These are phyloP conservation scores for Herpomyces periplanetae DNA, from an alignment of 2,329 filamentous ascomycete species.

Conservation along the genomic window DNA sequence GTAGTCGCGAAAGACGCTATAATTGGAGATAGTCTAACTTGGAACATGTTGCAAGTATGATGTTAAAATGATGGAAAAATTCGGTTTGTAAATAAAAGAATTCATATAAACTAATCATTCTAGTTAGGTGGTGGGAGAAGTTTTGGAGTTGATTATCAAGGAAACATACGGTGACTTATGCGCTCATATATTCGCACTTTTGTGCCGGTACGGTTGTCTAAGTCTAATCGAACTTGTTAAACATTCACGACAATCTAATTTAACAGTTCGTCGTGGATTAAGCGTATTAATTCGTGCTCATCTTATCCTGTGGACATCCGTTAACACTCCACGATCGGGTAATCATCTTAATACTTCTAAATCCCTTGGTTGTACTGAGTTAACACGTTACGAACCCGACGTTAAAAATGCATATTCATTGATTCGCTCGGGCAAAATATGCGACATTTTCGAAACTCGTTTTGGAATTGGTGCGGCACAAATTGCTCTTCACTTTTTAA, in stretches of 20 bases:
- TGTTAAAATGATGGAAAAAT: no score
- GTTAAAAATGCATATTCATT: constrained; percentile 39
- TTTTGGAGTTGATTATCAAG: no score
- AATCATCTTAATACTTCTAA: constrained; percentile 8
- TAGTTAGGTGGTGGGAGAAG: no score
- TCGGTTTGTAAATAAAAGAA: no score
- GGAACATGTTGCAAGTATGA: no score
- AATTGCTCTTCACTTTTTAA: constrained; percentile 31
- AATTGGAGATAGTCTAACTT: no score
- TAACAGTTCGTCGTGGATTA: constrained; percentile 40
- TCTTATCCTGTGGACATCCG: constrained; percentile 29
- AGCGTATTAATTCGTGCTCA: constrained; percentile 60
- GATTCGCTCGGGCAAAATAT: constrained; percentile 37
- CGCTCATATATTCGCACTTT: constrained; percentile 42
- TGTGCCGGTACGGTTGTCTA: constrained; percentile 40
- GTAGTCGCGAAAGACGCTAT: no score
- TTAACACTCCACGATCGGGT: constrained; percentile 11
- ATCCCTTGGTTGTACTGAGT: no score
- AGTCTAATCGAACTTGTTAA: constrained; percentile 25
- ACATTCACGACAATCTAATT: constrained; percentile 27
- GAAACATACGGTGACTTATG: no score
- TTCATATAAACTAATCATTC: no score
- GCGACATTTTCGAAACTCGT: constrained; percentile 29
- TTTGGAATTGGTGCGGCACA: constrained; percentile 34
- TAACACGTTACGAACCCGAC: constrained; percentile 51